Evolutionary conservation across 495 filamentous ascomycete species (phyloP).

Genomic region (Aspergillus saccharolyticus): DNA sequence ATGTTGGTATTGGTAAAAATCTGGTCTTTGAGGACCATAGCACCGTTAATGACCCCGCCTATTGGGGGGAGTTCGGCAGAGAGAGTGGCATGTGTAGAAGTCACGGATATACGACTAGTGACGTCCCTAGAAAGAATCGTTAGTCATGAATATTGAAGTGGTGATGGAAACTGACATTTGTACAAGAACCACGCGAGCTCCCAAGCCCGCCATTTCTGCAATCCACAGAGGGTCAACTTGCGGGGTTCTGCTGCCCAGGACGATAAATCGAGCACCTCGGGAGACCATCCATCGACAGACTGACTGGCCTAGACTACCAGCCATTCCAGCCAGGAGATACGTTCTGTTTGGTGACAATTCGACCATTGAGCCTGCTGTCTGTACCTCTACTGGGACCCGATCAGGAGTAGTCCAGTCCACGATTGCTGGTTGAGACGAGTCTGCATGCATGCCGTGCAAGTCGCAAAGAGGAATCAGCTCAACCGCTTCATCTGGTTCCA

Average conservation of each 20-base stretch:
- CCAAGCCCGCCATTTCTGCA: slow-evolving; percentile 4
- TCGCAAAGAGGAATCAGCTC: not conserved
- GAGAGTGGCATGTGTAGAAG: not conserved
- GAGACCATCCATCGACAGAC: slow-evolving; percentile 21
- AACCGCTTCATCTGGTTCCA: not conserved
- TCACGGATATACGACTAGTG: slow-evolving; percentile 5
- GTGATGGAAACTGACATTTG: slow-evolving; percentile 9
- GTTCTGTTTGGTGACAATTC: slow-evolving; percentile 21
- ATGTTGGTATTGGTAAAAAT: not conserved
- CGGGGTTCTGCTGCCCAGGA: slow-evolving; percentile 46
- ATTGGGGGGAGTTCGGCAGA: slow-evolving; percentile 1
- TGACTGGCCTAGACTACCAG: slow-evolving; percentile 26
- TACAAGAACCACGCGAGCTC: slow-evolving; percentile 1
- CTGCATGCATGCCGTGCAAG: not conserved
- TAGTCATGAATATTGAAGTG: not conserved
- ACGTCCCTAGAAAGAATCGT: slow-evolving; percentile 6
- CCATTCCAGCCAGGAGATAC: slow-evolving; percentile 23
- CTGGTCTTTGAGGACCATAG: slow-evolving; percentile 6
- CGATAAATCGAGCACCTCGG: slow-evolving; percentile 15
- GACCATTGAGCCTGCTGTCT: slow-evolving; percentile 7
- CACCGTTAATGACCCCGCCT: slow-evolving; percentile 11
- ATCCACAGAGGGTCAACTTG: slow-evolving; percentile 41
- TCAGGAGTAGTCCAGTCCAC: slow-evolving; percentile 13
- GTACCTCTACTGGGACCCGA: slow-evolving; percentile 5
- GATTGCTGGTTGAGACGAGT: not conserved